phyloP scores from a whole-genome alignment of 306 rosid genomes.

The Prunus salicina region DNA sequence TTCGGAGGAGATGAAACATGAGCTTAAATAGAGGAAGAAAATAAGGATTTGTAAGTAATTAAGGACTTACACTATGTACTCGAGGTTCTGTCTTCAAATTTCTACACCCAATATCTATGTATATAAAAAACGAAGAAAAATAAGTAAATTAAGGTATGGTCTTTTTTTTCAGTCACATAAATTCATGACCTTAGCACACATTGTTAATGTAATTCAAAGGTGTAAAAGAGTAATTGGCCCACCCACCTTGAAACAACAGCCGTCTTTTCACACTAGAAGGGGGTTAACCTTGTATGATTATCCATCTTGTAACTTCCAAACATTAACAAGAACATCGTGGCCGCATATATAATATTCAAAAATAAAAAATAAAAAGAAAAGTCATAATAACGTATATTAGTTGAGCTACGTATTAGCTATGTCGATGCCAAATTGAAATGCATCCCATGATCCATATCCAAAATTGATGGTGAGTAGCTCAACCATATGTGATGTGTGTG shows the following conservation, averaged over 20 bases:
- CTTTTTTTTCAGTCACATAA: no score
- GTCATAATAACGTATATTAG: not conserved
- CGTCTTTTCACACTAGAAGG: no score
- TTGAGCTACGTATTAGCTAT: not conserved
- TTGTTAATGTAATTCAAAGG: not conserved
- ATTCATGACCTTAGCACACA: no score
- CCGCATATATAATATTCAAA: not conserved
- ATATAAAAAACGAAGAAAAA: no score
- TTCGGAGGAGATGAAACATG: no score
- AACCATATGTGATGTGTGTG: not conserved
- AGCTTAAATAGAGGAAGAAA: no score
- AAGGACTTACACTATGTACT: no score
- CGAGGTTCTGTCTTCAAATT: no score
- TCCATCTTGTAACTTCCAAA: constrained; percentile 12
- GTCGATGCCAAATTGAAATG: not conserved
- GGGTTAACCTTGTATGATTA: not conserved
- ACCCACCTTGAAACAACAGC: not conserved
- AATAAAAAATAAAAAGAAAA: not conserved
- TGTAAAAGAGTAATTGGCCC: not conserved
- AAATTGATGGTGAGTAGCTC: constrained; percentile 9
- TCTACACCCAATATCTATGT: no score
- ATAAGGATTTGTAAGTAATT: no score
- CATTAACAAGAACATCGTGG: not conserved
- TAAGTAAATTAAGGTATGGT: no score
- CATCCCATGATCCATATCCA: not conserved